phyloP scores from a whole-genome alignment of 2,329 filamentous ascomycete genomes.

The Daldinia sp. region DNA sequence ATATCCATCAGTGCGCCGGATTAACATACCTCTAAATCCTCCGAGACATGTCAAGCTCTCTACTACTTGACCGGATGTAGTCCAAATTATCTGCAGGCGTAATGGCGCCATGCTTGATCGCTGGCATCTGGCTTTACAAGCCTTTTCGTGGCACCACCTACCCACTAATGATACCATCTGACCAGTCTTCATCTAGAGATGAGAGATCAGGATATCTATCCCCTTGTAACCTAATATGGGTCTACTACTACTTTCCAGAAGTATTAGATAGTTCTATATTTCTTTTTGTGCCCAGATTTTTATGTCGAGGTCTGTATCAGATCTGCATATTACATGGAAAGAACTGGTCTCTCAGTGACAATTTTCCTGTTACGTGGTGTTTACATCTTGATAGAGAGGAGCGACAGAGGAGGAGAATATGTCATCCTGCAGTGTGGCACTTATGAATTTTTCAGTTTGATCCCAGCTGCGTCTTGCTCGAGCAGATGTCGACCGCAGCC shows the following conservation, averaged over 20 bases:
- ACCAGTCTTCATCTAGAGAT: slow-evolving; percentile 18
- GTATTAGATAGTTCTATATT: slow-evolving; percentile 38
- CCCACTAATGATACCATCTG: slow-evolving; percentile 11
- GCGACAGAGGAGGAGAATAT: slow-evolving; percentile 2
- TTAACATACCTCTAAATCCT: slow-evolving; percentile 2
- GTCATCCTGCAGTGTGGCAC: slow-evolving; percentile 9
- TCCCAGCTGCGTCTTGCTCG: not conserved
- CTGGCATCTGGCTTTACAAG: slow-evolving; percentile 7
- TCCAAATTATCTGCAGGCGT: slow-evolving; percentile 27
- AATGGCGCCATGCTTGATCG: slow-evolving; percentile 22
- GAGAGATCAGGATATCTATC: slow-evolving; percentile 10
- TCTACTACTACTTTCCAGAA: slow-evolving; percentile 19
- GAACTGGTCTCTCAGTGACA: slow-evolving; percentile 12
- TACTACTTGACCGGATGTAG: slow-evolving; percentile 30
- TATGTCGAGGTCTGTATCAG: slow-evolving; percentile 15
- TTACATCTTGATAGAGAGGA: slow-evolving; percentile 11
- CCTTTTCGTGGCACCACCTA: slow-evolving; percentile 17
- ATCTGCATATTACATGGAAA: slow-evolving; percentile 14
- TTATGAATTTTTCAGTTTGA: slow-evolving; percentile 7
- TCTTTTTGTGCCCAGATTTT: slow-evolving; percentile 24
- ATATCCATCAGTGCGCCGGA: slow-evolving; percentile 8
- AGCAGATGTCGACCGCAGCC: not conserved
- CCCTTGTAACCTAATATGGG: slow-evolving; percentile 17
- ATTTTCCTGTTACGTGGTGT: slow-evolving; percentile 16
- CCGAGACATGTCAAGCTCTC: slow-evolving; percentile 4